phyloP scores from a whole-genome alignment of 2,329 filamentous ascomycete species.

The Teratosphaeria nubilosa region DNA sequence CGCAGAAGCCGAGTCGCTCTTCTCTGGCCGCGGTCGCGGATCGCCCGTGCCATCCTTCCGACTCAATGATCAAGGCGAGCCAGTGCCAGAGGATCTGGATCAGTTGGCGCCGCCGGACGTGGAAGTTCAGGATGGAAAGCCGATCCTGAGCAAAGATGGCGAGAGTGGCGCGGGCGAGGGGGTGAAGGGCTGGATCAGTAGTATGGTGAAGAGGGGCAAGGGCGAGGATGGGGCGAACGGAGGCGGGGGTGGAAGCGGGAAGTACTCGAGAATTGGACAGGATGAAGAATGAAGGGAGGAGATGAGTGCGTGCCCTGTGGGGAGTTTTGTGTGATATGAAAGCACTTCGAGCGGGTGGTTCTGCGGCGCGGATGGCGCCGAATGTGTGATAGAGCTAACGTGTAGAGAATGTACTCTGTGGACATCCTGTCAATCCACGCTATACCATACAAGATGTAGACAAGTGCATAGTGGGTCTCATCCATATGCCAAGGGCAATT shows the following conservation, averaged over 20 bases:
- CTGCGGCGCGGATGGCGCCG: neutral
- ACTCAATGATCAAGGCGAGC: conserved; percentile 40
- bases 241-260: conserved; percentile 29
- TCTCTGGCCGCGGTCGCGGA: conserved; percentile 52
- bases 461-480: too few relatives aligned
- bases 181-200: conserved; percentile 59
- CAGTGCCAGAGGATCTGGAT: conserved; percentile 64
- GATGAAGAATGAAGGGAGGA: conserved; percentile 16
- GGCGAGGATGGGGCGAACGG: conserved; percentile 28
- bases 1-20: conserved; percentile 72
- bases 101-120: conserved; percentile 64
- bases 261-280: conserved; percentile 38
- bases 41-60: conserved; percentile 75
- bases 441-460: too few relatives aligned
- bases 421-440: neutral
- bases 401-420: neutral
- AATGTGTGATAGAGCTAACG: too few relatives aligned
- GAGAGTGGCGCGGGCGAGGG: conserved; percentile 40
- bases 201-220: conserved; percentile 49
- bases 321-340: neutral
- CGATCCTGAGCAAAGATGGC: conserved; percentile 29
- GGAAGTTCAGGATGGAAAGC: conserved; percentile 40
- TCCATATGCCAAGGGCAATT: neutral
- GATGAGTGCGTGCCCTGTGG: neutral
- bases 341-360: neutral